Conservation (phyloP, 192 early-diverging fungal species). For the Mortierella antarctica region DNA sequence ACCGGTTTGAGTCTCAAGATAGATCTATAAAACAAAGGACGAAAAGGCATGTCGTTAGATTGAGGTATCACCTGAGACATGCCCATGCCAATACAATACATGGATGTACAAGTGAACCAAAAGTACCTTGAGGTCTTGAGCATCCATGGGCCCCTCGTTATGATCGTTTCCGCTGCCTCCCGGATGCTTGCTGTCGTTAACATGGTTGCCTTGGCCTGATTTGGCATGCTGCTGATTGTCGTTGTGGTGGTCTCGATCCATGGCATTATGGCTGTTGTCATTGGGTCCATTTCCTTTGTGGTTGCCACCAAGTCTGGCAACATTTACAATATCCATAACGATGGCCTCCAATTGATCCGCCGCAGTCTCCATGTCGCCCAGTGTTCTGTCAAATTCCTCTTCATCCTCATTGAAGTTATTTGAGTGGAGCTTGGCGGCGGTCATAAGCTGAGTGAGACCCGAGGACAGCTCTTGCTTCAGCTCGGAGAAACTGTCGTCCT, state of each 20-base stretch:
- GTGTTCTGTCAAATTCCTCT: conserved; percentile 57
- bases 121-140: conserved; percentile 33
- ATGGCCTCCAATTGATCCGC: conserved; percentile 82
- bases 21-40: conserved; percentile 15
- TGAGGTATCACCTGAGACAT: not conserved
- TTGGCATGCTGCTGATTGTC: not conserved
- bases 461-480: conserved; percentile 72
- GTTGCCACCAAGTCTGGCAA: conserved; percentile 48
- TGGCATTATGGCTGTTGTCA: conserved; percentile 8
- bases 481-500: conserved; percentile 60
- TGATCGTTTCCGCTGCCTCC: not conserved
- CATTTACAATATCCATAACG: conserved; percentile 82
- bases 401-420: conserved; percentile 69
- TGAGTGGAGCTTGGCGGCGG: conserved; percentile 81
- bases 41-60: not conserved
- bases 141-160: conserved; percentile 39
- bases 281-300: conserved; percentile 7
- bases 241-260: conserved; percentile 2
- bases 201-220: not conserved
- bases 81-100: not conserved
- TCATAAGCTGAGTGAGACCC: conserved; percentile 75
- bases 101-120: not conserved
- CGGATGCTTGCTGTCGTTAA: not conserved
- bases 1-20: conserved; percentile 70
- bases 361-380: conserved; percentile 83